Evolutionary conservation across 345 rosid genomes (phyloP).

Genomic region (Reutealis trisperma): DNA sequence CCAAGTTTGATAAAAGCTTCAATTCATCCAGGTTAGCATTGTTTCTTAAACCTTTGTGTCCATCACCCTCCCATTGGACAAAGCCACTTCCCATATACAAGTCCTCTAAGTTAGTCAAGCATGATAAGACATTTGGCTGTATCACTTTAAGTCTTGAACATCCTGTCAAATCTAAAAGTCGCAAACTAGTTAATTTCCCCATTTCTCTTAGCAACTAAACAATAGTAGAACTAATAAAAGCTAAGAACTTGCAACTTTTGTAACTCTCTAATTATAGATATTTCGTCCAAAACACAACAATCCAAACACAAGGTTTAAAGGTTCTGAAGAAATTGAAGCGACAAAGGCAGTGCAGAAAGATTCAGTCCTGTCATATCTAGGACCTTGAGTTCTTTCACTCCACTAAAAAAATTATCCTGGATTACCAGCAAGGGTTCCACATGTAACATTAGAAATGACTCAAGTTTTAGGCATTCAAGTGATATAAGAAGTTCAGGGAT

Average conservation of each 20-base stretch:
- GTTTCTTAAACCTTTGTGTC: not conserved
- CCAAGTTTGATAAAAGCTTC: constrained; percentile 13
- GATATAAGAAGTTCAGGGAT: constrained; percentile 17
- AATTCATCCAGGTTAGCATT: constrained; percentile 30
- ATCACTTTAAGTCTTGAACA: constrained; percentile 24
- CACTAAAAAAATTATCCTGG: constrained; percentile 14
- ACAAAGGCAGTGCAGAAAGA: not conserved
- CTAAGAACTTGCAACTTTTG: constrained; percentile 20
- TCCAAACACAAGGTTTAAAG: constrained; percentile 19
- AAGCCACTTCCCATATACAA: constrained; percentile 15
- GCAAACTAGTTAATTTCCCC: constrained; percentile 16
- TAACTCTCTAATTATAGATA: constrained; percentile 13
- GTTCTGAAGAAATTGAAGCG: not conserved
- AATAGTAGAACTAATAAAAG: constrained; percentile 9
- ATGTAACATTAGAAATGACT: not conserved
- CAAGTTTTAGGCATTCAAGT: constrained; percentile 19
- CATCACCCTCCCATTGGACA: constrained; percentile 24
- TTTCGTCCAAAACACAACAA: constrained; percentile 8
- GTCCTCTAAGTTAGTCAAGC: constrained; percentile 26
- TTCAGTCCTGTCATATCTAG: not conserved
- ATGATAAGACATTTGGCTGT: constrained; percentile 18
- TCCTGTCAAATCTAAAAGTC: constrained; percentile 15
- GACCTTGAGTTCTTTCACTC: constrained; percentile 26
- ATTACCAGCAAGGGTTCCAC: not conserved
- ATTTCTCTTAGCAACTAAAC: constrained; percentile 17